These are phyloP conservation scores for Onygenales sp. DNA, from an alignment of 2,329 filamentous ascomycete species.

Conservation along the genomic window DNA sequence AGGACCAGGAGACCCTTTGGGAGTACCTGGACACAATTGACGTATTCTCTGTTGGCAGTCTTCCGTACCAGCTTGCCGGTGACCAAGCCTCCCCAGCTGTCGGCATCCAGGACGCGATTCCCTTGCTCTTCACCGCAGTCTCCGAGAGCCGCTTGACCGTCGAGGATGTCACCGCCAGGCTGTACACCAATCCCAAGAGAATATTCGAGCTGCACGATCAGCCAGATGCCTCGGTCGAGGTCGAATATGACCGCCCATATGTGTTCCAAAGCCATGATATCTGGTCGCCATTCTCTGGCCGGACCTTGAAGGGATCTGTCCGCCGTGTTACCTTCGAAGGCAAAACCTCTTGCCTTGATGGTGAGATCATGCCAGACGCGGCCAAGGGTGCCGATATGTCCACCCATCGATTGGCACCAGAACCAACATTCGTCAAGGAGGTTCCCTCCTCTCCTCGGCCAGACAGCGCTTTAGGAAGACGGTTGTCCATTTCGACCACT, in stretches of 20 bases:
- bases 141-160: conserved; percentile 62
- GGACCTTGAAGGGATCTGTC: conserved; percentile 58
- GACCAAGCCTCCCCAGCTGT: conserved; percentile 49
- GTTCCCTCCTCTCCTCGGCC: conserved; percentile 30
- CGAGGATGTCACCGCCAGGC: conserved; percentile 60
- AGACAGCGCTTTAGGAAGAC: conserved; percentile 28
- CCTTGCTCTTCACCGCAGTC: conserved; percentile 66
- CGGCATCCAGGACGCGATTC: conserved; percentile 64
- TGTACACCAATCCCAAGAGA: conserved; percentile 69
- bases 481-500: conserved; percentile 28
- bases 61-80: conserved; percentile 65
- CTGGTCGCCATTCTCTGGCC: conserved; percentile 67
- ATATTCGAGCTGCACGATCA: conserved; percentile 80
- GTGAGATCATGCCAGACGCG: conserved; percentile 48
- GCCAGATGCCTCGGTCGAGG: conserved; percentile 60
- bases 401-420: conserved; percentile 43
- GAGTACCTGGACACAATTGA: conserved; percentile 63
- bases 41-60: conserved; percentile 67
- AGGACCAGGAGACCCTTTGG: conserved; percentile 67
- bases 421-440: conserved; percentile 34
- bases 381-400: conserved; percentile 67
- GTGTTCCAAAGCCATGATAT: conserved; percentile 40
- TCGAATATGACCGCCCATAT: conserved; percentile 66
- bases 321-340: conserved; percentile 68
- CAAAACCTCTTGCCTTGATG: conserved; percentile 66